A percentile compares a stretch with the other conserved stretches of the same genome.
phyloP scores from a whole-genome alignment of 2,329 filamentous ascomycete species.

The Calcarisporium arbuscula region DNA sequence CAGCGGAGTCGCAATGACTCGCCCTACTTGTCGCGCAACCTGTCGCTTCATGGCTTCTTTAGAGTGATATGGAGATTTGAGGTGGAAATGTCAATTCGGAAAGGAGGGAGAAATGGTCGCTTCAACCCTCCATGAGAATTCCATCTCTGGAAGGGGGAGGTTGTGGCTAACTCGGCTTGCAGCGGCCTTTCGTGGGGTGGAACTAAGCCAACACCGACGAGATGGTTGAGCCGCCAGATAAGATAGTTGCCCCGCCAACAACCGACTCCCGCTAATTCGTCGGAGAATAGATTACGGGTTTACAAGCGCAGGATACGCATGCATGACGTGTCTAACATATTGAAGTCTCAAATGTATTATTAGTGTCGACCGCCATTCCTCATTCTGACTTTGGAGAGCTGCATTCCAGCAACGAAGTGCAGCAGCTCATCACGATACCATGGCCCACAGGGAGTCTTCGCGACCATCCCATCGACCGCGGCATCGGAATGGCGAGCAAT shows the following conservation, averaged over 20 bases:
- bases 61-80: conserved; percentile 1
- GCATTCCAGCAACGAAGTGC: conserved; percentile 18
- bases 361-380: no score
- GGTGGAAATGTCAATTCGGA: conserved; percentile 5
- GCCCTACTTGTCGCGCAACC: conserved; percentile 22
- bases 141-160: no score
- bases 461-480: conserved; percentile 23
- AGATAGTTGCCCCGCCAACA: conserved; percentile 38
- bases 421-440: conserved; percentile 14
- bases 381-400: no score
- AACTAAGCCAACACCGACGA: conserved; percentile 8
- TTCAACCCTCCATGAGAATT: no score
- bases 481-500: conserved; percentile 20
- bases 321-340: no score
- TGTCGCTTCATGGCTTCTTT: conserved; percentile 25
- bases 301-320: no score
- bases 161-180: conserved; percentile 33
- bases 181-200: conserved; percentile 27
- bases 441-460: conserved; percentile 30
- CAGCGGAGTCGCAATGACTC: conserved; percentile 17
- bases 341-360: no score
- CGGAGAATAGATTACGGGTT: no score
- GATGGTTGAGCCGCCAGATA: conserved; percentile 15
- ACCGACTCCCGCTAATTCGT: conserved; percentile 5
- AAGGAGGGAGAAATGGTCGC: conserved; percentile 8